Percentiles rank a stretch among this genome's conserved stretches.
Evolutionary conservation across 208 protist genomes (phyloP).

Genomic region (Leishmania guyanensis): DNA sequence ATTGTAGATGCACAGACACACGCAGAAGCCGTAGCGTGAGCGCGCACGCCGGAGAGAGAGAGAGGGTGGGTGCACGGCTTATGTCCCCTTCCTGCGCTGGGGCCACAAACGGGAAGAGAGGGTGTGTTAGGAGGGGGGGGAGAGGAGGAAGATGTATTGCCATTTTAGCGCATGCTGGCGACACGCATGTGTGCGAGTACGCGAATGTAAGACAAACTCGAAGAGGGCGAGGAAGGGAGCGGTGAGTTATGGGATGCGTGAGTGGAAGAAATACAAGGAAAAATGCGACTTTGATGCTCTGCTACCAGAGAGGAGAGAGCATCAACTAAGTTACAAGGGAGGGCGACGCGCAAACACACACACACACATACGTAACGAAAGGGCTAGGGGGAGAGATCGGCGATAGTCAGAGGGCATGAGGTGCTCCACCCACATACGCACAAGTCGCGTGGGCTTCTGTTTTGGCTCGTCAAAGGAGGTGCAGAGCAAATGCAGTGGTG

Average conservation of each 20-base stretch:
- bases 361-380: neutral
- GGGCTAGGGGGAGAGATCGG: neutral
- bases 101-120: conserved; percentile 1
- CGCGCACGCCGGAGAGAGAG: neutral
- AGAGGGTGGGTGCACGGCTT: neutral
- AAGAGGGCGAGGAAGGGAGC: neutral
- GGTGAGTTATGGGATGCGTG: neutral
- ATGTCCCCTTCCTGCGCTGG: neutral
- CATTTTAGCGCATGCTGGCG: neutral
- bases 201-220: neutral
- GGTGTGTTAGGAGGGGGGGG: neutral
- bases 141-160: neutral
- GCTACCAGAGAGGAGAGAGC: neutral
- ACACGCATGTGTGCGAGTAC: neutral
- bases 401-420: neutral
- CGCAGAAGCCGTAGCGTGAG: neutral
- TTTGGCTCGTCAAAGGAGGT: neutral
- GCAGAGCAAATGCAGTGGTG: neutral
- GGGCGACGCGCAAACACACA: neutral
- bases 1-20: neutral
- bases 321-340: neutral
- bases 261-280: neutral
- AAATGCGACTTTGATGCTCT: neutral
- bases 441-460: neutral
- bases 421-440: neutral